phyloP scores from a whole-genome alignment of 2,329 filamentous ascomycete species.

The Aciculosporium take region DNA sequence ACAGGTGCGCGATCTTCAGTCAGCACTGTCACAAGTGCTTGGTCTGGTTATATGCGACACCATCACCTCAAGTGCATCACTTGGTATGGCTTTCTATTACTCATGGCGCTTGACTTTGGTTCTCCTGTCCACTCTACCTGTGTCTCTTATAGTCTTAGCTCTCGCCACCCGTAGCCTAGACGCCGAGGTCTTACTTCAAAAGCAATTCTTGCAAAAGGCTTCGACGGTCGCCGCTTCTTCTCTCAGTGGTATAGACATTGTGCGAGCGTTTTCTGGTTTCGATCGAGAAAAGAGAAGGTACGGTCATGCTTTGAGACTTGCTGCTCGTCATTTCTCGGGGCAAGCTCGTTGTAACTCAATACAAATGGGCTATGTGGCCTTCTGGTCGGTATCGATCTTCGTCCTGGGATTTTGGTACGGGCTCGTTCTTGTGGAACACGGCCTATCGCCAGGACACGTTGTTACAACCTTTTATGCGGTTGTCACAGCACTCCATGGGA shows the following conservation, averaged over 20 bases:
- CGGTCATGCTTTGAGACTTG: slow-evolving; percentile 35
- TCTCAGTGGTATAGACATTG: slow-evolving; percentile 62
- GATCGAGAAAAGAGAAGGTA: slow-evolving; percentile 57
- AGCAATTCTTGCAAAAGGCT: slow-evolving; percentile 50
- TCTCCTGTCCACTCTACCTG: slow-evolving; percentile 56
- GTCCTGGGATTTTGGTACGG: slow-evolving; percentile 87
- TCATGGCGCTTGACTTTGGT: slow-evolving; percentile 79
- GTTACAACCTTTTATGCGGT: slow-evolving; percentile 78
- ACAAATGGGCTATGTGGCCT: slow-evolving; percentile 59
- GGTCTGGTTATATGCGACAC: slow-evolving; percentile 53
- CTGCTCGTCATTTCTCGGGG: slow-evolving; percentile 48
- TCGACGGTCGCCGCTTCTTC: slow-evolving; percentile 59
- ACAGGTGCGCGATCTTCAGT: slow-evolving; percentile 68
- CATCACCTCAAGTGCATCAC: slow-evolving; percentile 48
- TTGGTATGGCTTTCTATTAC: slow-evolving; percentile 59
- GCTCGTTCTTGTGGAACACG: slow-evolving; percentile 48
- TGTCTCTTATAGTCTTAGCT: slow-evolving; percentile 47
- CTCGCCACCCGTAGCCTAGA: slow-evolving; percentile 48
- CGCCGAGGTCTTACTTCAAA: slow-evolving; percentile 54
- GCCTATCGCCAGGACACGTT: slow-evolving; percentile 49
- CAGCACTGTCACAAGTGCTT: slow-evolving; percentile 65
- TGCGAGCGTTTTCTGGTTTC: slow-evolving; percentile 75
- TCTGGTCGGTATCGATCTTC: slow-evolving; percentile 67
- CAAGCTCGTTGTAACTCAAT: slow-evolving; percentile 56
- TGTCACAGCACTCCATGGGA: slow-evolving; percentile 58